These are phyloP conservation scores for Cyclaneusma minus DNA, from an alignment of 2,329 filamentous ascomycete species.

Conservation along the genomic window DNA sequence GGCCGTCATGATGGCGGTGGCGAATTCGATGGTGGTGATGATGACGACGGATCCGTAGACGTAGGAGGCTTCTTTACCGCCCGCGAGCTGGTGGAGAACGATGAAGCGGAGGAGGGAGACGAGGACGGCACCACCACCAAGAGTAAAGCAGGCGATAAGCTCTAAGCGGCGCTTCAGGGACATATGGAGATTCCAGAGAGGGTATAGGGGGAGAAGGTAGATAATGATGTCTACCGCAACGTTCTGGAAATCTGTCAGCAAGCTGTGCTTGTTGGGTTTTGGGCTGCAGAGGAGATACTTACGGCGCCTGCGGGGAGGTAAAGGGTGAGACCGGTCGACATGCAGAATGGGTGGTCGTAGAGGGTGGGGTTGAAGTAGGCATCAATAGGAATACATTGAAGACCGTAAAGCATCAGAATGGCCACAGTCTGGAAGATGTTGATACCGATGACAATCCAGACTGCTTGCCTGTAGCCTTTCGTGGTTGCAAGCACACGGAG, in stretches of 20 bases:
- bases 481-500: slow-evolving; percentile 14
- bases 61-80: slow-evolving; percentile 14
- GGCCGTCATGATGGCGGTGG: slow-evolving; percentile 18
- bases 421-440: slow-evolving; percentile 14
- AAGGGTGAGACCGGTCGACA: slow-evolving; percentile 4
- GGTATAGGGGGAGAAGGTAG: slow-evolving; percentile 20
- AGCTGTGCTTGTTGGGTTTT: background rate
- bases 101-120: slow-evolving; percentile 6
- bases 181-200: slow-evolving; percentile 27
- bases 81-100: slow-evolving; percentile 9
- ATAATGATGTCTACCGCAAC: slow-evolving; percentile 12
- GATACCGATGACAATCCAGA: slow-evolving; percentile 14
- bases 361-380: slow-evolving; percentile 14
- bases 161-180: slow-evolving; percentile 14
- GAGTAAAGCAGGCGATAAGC: slow-evolving; percentile 14
- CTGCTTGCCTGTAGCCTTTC: slow-evolving; percentile 10
- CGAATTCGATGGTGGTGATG: slow-evolving; percentile 17
- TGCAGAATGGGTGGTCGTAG: slow-evolving; percentile 8
- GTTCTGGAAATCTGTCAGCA: slow-evolving; percentile 1
- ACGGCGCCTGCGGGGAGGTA: slow-evolving; percentile 6
- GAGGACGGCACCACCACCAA: slow-evolving; percentile 16
- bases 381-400: slow-evolving; percentile 19
- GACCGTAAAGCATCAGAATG: slow-evolving; percentile 15
- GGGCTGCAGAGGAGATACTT: background rate
- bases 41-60: slow-evolving; percentile 19